Evolutionary conservation across 2,329 filamentous ascomycete genomes (phyloP).

Genomic region (Pyricularia sp.): DNA sequence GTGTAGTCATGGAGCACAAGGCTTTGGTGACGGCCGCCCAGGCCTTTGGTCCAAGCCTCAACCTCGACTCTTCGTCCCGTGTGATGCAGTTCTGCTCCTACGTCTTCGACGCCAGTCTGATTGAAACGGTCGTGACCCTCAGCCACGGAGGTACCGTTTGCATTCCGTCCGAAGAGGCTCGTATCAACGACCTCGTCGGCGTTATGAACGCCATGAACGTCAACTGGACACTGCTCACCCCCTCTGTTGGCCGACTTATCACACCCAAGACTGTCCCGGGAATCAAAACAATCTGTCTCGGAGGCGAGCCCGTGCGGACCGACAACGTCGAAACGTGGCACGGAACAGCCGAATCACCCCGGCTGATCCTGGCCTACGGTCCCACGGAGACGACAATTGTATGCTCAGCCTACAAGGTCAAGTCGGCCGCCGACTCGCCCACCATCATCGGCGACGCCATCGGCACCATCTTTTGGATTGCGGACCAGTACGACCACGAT

Average conservation of each 20-base stretch:
- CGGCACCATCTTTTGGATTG: constrained; percentile 17
- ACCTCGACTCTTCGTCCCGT: constrained; percentile 10
- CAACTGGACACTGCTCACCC: constrained; percentile 15
- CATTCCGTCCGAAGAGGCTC: constrained; percentile 24
- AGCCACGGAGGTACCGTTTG: constrained; percentile 26
- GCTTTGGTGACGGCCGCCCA: constrained; percentile 12
- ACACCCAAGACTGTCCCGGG: constrained; percentile 12
- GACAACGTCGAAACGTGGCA: constrained; percentile 12
- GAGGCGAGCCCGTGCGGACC: constrained; percentile 14
- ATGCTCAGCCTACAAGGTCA: constrained; percentile 9
- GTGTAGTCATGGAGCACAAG: constrained; percentile 25
- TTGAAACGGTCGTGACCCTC: constrained; percentile 25
- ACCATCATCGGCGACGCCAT: constrained; percentile 11
- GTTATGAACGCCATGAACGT: constrained; percentile 13
- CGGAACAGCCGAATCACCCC: constrained; percentile 6
- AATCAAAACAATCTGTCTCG: constrained; percentile 13
- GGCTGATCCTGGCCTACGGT: constrained; percentile 13
- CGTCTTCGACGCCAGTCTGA: constrained; percentile 26
- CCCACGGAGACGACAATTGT: constrained; percentile 14
- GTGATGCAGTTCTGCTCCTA: constrained; percentile 21
- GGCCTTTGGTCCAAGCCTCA: constrained; percentile 10
- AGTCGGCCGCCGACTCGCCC: constrained; percentile 7
- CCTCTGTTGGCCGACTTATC: constrained; percentile 15
- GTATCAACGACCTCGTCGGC: constrained; percentile 22
- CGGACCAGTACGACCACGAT: constrained; percentile 14